phyloP scores from a whole-genome alignment of 148 eudicot species.

The Mesembryanthemum crystallinum region DNA sequence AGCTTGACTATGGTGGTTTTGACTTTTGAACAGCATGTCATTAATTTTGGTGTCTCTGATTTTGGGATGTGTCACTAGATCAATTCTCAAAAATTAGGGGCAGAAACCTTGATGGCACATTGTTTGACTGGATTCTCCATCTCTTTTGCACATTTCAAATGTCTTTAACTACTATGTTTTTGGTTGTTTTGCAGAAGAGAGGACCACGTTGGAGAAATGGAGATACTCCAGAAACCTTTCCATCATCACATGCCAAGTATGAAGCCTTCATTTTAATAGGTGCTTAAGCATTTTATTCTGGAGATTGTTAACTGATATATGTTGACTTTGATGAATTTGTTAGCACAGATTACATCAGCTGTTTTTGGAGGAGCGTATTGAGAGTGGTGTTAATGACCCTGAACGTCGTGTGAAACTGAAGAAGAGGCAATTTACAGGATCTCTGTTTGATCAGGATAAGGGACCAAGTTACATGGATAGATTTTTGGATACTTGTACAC shows the following conservation, averaged over 20 bases:
- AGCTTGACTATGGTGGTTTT: not conserved
- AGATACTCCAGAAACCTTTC: constrained; percentile 59
- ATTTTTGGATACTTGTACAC: constrained; percentile 52
- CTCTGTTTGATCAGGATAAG: constrained; percentile 50
- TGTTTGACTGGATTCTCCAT: not conserved
- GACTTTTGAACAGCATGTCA: not conserved
- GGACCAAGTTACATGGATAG: constrained; percentile 85
- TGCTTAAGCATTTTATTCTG: not conserved
- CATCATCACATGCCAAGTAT: constrained; percentile 87
- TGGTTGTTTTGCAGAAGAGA: constrained; percentile 55
- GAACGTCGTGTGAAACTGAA: constrained; percentile 80
- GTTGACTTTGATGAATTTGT: constrained; percentile 20
- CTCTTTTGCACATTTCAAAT: not conserved
- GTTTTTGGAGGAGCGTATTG: constrained; percentile 83
- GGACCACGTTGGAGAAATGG: constrained; percentile 81
- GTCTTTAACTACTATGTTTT: constrained; percentile 11
- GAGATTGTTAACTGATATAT: constrained; percentile 6
- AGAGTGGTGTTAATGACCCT: constrained; percentile 62
- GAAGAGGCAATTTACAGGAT: constrained; percentile 69
- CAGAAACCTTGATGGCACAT: not conserved
- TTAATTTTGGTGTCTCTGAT: not conserved
- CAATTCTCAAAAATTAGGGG: not conserved
- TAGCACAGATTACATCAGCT: constrained; percentile 82
- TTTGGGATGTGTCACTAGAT: not conserved
- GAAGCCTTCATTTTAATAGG: constrained; percentile 20